Evolutionary conservation across 192 early-diverging fungal species (phyloP).

Genomic region (Pilobolus umbonatus): DNA sequence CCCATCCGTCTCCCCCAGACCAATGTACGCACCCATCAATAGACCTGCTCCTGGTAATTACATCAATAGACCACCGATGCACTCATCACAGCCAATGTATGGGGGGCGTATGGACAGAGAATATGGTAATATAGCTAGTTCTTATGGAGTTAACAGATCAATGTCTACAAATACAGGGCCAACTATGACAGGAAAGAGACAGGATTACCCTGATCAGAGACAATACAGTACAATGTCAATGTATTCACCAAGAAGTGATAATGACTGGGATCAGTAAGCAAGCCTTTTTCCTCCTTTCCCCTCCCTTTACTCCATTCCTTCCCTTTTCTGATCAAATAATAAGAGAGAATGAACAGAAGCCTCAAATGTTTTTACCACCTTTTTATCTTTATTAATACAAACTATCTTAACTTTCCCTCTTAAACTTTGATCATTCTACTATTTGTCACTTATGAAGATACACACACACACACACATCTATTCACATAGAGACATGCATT

Average conservation of each 20-base stretch:
- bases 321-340: not conserved
- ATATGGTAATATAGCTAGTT: not conserved
- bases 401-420: no score
- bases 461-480: no score
- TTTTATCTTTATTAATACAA: no score
- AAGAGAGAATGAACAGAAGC: not conserved
- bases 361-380: no score
- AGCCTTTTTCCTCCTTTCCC: not conserved
- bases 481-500: no score
- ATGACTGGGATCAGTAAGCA: constrained; percentile 10
- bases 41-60: not conserved
- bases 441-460: no score
- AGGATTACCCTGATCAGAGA: constrained; percentile 7
- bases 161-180: not conserved
- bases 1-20: not conserved
- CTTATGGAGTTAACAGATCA: constrained; percentile 5
- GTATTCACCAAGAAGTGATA: constrained; percentile 12
- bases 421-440: no score
- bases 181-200: not conserved
- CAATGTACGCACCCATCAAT: not conserved
- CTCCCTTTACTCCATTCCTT: not conserved
- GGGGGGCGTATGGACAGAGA: no score
- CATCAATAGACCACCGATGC: no score
- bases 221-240: constrained; percentile 6
- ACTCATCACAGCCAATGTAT: no score